Evolutionary conservation across 805 yeast genomes (phyloP).

Genomic region (Candida patagonica): DNA sequence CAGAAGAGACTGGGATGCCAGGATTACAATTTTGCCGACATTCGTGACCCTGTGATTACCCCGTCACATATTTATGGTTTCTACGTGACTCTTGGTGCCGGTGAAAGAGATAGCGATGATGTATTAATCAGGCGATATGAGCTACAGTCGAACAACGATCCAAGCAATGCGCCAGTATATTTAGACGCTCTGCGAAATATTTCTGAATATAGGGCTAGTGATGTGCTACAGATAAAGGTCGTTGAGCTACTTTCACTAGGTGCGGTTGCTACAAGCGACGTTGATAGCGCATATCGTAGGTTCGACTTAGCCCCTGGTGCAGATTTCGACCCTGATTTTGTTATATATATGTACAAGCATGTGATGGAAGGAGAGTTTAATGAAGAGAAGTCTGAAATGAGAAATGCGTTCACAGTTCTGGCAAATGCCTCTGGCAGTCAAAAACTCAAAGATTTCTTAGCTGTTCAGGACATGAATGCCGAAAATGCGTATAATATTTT

Average conservation of each 20-base stretch:
- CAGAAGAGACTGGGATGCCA: background rate
- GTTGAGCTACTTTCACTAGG: slow-evolving; percentile 44
- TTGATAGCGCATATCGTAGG: slow-evolving; percentile 31
- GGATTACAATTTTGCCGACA: background rate
- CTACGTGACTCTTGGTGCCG: slow-evolving; percentile 41
- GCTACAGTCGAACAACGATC: slow-evolving; percentile 34
- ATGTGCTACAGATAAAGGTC: slow-evolving; percentile 36
- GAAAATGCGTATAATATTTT: slow-evolving; percentile 37
- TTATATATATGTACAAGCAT: slow-evolving; percentile 12
- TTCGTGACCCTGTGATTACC: background rate
- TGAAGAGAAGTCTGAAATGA: slow-evolving; percentile 4
- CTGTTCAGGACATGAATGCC: slow-evolving; percentile 40
- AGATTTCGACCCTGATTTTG: slow-evolving; percentile 12
- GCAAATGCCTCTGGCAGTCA: slow-evolving; percentile 11
- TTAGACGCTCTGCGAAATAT: slow-evolving; percentile 49
- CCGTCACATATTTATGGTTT: background rate
- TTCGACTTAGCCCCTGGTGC: slow-evolving; percentile 25
- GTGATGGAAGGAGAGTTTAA: slow-evolving; percentile 7
- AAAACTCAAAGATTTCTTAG: slow-evolving; percentile 10
- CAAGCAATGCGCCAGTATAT: slow-evolving; percentile 38
- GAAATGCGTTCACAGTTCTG: slow-evolving; percentile 15
- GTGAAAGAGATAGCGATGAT: slow-evolving; percentile 40
- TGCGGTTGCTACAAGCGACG: slow-evolving; percentile 41
- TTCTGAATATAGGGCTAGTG: slow-evolving; percentile 40
- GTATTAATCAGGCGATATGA: slow-evolving; percentile 41